A percentile compares a stretch with the other conserved stretches of the same genome.
Conservation (phyloP, 306 rosid species). For the Crataegus laevigata region DNA sequence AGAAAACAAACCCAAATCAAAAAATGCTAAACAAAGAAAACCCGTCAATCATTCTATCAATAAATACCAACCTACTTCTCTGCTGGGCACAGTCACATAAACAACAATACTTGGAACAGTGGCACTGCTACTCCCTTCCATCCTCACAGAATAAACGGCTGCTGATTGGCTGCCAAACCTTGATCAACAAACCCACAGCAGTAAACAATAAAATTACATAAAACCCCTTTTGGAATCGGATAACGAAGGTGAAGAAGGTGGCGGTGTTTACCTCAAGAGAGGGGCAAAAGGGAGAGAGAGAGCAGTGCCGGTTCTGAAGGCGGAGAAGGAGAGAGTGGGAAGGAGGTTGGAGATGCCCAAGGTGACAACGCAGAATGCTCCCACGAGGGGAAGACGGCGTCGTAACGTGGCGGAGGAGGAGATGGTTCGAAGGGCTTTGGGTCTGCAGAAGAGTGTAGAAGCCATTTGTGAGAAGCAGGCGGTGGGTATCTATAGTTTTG, state of each 20-base stretch:
- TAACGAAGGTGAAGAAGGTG: neutral
- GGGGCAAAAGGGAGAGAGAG: slow-evolving; percentile 38
- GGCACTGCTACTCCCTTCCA: slow-evolving; percentile 50
- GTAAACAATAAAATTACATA: neutral
- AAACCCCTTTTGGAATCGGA: neutral
- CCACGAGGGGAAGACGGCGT: slow-evolving; percentile 73
- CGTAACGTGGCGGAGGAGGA: slow-evolving; percentile 34
- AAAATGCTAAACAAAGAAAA: neutral
- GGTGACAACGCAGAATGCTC: slow-evolving; percentile 68
- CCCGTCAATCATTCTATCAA: neutral
- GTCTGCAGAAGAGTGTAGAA: slow-evolving; percentile 29
- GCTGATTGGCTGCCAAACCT: slow-evolving; percentile 35
- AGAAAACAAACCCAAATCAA: neutral
- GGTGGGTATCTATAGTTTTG: neutral
- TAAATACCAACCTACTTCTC: slow-evolving; percentile 58
- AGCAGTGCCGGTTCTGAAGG: slow-evolving; percentile 47
- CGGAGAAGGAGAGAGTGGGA: slow-evolving; percentile 22
- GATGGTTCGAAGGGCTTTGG: slow-evolving; percentile 5
- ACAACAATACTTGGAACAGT: slow-evolving; percentile 87
- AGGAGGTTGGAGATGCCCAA: slow-evolving; percentile 59
- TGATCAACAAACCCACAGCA: slow-evolving; percentile 34
- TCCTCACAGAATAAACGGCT: slow-evolving; percentile 27
- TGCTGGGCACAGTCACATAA: slow-evolving; percentile 90
- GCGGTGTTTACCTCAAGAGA: slow-evolving; percentile 33
- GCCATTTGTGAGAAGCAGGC: slow-evolving; percentile 31